A percentile compares a stretch with the other conserved stretches of the same genome.
These are phyloP conservation scores for Marasmius sp. DNA, from an alignment of 1,284 basidiomycete species.

Conservation along the genomic window DNA sequence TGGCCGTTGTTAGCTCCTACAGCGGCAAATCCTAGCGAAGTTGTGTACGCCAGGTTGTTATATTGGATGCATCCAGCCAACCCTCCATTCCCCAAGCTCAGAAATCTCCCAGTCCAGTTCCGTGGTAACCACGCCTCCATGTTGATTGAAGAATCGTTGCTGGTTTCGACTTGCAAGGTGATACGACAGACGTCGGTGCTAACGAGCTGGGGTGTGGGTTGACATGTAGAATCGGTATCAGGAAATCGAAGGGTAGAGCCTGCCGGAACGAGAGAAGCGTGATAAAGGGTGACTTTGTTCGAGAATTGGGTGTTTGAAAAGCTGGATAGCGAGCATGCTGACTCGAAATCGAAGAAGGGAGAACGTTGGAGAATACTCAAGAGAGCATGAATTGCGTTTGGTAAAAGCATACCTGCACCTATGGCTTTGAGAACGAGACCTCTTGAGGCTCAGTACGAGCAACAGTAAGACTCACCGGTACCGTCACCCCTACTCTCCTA, in stretches of 20 bases:
- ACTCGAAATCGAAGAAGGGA: background rate
- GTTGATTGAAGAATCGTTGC: conserved; percentile 1
- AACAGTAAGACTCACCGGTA: no score
- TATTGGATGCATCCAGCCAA: conserved; percentile 7
- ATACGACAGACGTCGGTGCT: conserved; percentile 10
- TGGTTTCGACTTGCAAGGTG: conserved; percentile 8
- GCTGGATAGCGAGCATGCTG: background rate
- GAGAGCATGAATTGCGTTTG: background rate
- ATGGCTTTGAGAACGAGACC: no score
- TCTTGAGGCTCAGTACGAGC: no score
- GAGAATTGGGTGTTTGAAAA: background rate
- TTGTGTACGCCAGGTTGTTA: conserved; percentile 5
- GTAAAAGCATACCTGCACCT: no score
- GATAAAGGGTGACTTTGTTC: background rate
- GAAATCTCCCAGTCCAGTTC: conserved; percentile 14
- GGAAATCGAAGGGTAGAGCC: conserved; percentile 7
- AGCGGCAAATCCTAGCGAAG: conserved; percentile 10
- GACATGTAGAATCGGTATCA: conserved; percentile 9
- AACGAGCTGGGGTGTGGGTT: conserved; percentile 1
- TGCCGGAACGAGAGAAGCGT: background rate
- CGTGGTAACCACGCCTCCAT: conserved; percentile 14
- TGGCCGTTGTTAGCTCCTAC: conserved; percentile 14
- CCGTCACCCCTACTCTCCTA: no score
- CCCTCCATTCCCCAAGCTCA: background rate
- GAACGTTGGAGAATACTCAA: background rate